Evolutionary conservation across 73 alveolate genomes (phyloP), one percentile per base, ranked within the genome.

Genomic region (Paramecium primaurelia): DNA sequence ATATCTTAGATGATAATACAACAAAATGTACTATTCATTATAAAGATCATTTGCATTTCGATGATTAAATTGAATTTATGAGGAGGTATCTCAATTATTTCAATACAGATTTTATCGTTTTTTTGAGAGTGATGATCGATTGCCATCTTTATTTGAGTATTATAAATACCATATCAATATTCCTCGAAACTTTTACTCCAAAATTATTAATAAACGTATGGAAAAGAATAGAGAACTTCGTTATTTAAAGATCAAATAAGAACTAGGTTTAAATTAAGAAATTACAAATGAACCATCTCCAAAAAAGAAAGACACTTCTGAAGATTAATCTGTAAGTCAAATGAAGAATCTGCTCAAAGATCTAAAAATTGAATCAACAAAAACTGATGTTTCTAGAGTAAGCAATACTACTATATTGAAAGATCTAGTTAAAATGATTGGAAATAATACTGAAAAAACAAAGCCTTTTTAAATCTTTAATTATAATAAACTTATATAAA

Each of bases 261-360:
- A 75, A 75, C 49, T 75, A 75, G 88, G 88, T 32, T 4, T 68
- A 0, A 22, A 14, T 16, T 40, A 75, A 22, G 64, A 75, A 37
- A 45, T 22, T 37, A 36, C 38, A 14, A 75, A 30, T 32, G 28
- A 75, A 14, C 10, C 28, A 54, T 54, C 69, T 18, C 69, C 69
- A 54, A 54, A 37, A 34, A 75, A 34, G 58, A 75, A 75, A 36
- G 88, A 75, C 58, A 37, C 59, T 10, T 75, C 88, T 37, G 88
- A 37, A 22, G 88, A 75, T 75, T 37, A 45, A 16, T 37, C 88
- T 34, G 88, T 37, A 18, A 54, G 69, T 36, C 6, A 75, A 36
- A 75, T 75, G 88, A 75, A 75, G 34, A 34, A 75, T 37, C 49
- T 75, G 7, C 60, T 75, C 3, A 75, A 75, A 75, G 88, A 75